A percentile compares a stretch with the other conserved stretches of the same genome.
Conservation (phyloP, 2,329 filamentous ascomycete species). For the Mycosphaerella arachidis region DNA sequence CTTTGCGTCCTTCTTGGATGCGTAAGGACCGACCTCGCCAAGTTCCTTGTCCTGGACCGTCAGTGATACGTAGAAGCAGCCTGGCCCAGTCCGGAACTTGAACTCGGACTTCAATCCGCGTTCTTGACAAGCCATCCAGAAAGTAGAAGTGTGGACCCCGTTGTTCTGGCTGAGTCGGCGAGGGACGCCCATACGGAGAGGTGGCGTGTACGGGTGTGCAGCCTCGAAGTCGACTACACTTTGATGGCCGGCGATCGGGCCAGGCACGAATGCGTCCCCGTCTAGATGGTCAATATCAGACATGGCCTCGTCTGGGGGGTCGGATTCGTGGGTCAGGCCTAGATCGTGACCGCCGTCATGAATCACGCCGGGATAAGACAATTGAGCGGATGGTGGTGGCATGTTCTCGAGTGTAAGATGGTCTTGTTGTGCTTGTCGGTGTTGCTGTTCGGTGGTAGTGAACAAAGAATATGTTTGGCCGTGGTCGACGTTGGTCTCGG, state of each 20-base stretch:
- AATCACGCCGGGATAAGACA: neutral
- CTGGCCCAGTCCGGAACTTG: constrained; percentile 8
- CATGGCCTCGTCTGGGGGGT: neutral
- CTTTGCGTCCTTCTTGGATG: constrained; percentile 42
- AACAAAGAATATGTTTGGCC: neutral
- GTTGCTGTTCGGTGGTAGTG: neutral
- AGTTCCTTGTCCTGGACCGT: constrained; percentile 14
- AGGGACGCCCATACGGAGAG: constrained; percentile 7
- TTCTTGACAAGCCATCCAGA: constrained; percentile 18
- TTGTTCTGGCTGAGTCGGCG: constrained; percentile 6
- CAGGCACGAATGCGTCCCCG: constrained; percentile 1
- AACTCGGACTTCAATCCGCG: constrained; percentile 16
- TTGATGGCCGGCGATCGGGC: constrained; percentile 10
- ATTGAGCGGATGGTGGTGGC: neutral
- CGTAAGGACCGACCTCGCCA: constrained; percentile 28
- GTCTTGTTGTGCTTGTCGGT: neutral
- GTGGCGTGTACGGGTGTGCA: constrained; percentile 20
- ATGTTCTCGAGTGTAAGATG: neutral
- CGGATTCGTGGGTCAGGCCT: neutral
- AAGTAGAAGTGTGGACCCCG: constrained; percentile 8
- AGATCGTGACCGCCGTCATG: neutral
- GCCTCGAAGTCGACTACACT: constrained; percentile 20
- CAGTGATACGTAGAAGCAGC: constrained; percentile 15
- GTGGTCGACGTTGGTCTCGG: constrained; percentile 2
- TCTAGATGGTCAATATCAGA: constrained; percentile 1